A percentile compares a stretch with the other conserved stretches of the same genome.
Evolutionary conservation across 805 yeast species (phyloP).

Genomic region (Millerozyma miso): DNA sequence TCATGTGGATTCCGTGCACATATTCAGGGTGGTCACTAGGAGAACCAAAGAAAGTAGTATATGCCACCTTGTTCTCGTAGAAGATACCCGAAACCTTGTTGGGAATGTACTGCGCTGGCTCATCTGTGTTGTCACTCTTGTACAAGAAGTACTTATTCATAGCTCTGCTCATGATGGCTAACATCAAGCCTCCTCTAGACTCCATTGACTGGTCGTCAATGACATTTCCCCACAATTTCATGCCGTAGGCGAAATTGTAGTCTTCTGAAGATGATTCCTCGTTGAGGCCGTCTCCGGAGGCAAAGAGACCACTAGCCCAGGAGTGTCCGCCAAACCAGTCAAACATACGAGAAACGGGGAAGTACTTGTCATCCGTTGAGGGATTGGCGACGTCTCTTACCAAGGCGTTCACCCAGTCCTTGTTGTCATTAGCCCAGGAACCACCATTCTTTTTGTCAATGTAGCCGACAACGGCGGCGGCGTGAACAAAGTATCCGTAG

Average conservation of each 20-base stretch:
- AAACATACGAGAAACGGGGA: slow-evolving; percentile 70
- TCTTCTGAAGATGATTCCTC: slow-evolving; percentile 75
- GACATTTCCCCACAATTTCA: slow-evolving; percentile 64
- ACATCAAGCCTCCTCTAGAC: slow-evolving; percentile 54
- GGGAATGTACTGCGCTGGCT: slow-evolving; percentile 49
- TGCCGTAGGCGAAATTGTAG: slow-evolving; percentile 64
- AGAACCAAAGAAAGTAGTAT: slow-evolving; percentile 68
- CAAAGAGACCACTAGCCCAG: slow-evolving; percentile 71
- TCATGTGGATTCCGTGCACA: slow-evolving; percentile 75
- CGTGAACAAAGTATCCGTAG: slow-evolving; percentile 77
- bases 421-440: slow-evolving; percentile 46
- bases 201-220: slow-evolving; percentile 55
- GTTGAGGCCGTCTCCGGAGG: slow-evolving; percentile 70
- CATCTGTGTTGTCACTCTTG: slow-evolving; percentile 46
- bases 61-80: slow-evolving; percentile 69
- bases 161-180: slow-evolving; percentile 54
- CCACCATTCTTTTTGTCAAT: slow-evolving; percentile 54
- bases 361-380: slow-evolving; percentile 46
- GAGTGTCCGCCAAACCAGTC: slow-evolving; percentile 79
- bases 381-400: slow-evolving; percentile 71
- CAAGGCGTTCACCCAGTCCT: slow-evolving; percentile 56
- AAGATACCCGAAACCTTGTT: slow-evolving; percentile 71
- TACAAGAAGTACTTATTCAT: slow-evolving; percentile 53
- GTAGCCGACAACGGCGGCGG: slow-evolving; percentile 75
- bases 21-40: slow-evolving; percentile 42